A percentile compares a stretch with the other conserved stretches of the same genome.
Evolutionary conservation across 768 basidiomycete species (phyloP).

Genomic region (Xanthoconium purpureum): DNA sequence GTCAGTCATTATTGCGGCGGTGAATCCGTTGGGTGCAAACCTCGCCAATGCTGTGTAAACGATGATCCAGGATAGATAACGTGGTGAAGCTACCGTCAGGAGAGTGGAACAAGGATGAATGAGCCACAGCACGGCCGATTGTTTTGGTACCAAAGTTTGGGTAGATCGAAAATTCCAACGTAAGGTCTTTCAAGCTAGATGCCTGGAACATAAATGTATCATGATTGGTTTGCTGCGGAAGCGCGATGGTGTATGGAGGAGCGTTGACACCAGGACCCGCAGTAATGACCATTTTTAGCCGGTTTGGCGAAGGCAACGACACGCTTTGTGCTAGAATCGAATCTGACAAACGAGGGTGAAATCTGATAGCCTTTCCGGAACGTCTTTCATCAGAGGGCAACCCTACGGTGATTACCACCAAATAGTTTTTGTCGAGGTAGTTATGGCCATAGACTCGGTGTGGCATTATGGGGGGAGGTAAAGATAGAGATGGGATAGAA

Average conservation of each 20-base stretch:
- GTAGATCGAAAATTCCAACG: conserved; percentile 90
- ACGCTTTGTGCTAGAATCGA: conserved; percentile 64
- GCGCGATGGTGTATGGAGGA: conserved; percentile 85
- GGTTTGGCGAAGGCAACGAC: conserved; percentile 65
- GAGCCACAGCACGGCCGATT: conserved; percentile 86
- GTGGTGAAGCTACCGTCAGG: conserved; percentile 53
- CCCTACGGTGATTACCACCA: conserved; percentile 86
- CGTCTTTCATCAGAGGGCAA: conserved; percentile 35
- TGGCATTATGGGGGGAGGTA: conserved; percentile 98
- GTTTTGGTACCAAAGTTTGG: conserved; percentile 97
- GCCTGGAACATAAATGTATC: conserved; percentile 87
- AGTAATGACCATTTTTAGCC: conserved; percentile 94
- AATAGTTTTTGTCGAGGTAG: conserved; percentile 80
- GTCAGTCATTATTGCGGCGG: neutral
- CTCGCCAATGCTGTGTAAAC: conserved; percentile 92
- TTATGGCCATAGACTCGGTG: conserved; percentile 97
- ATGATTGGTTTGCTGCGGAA: conserved; percentile 71
- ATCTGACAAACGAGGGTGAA: conserved; percentile 73
- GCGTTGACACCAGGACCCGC: conserved; percentile 79
- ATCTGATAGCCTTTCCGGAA: conserved; percentile 52
- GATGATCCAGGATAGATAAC: conserved; percentile 87
- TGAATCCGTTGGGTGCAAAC: conserved; percentile 36
- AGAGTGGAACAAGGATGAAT: conserved; percentile 67
- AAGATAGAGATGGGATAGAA: conserved; percentile 87
- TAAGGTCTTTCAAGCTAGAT: conserved; percentile 64